Percentiles rank a stretch among this genome's conserved stretches.
phyloP scores from a whole-genome alignment of 768 basidiomycete species.

The Boletus coccyginus region DNA sequence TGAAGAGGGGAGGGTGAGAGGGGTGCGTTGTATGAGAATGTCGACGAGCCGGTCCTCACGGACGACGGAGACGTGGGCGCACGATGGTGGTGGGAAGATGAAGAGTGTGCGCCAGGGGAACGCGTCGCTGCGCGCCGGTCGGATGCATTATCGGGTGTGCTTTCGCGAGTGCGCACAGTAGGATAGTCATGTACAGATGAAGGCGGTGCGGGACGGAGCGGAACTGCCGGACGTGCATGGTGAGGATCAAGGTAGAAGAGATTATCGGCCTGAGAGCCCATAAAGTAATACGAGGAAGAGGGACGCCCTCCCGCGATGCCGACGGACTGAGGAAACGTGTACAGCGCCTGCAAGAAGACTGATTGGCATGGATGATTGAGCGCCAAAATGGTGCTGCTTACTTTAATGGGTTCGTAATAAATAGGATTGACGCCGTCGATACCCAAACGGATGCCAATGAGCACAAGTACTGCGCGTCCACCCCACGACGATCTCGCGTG shows the following conservation, averaged over 20 bases:
- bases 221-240: constrained; percentile 73
- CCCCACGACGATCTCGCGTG: constrained; percentile 60
- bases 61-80: constrained; percentile 51
- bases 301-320: constrained; percentile 97
- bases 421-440: constrained; percentile 93
- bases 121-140: constrained; percentile 25
- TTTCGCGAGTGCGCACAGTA: constrained; percentile 24
- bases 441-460: constrained; percentile 85
- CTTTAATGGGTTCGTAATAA: constrained; percentile 86
- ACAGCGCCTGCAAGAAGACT: constrained; percentile 57
- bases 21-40: constrained; percentile 57
- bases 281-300: constrained; percentile 97
- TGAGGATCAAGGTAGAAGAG: constrained; percentile 84
- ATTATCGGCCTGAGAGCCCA: constrained; percentile 86
- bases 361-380: background rate
- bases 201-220: constrained; percentile 54
- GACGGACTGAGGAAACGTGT: constrained; percentile 92
- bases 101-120: constrained; percentile 22
- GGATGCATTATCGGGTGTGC: constrained; percentile 31
- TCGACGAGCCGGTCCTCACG: constrained; percentile 45
- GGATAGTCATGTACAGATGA: constrained; percentile 23
- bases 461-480: constrained; percentile 75
- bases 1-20: constrained; percentile 65
- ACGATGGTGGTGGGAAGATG: constrained; percentile 32
- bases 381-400: constrained; percentile 23